phyloP scores from a whole-genome alignment of 257 asterid species.

The Scutellaria minor region DNA sequence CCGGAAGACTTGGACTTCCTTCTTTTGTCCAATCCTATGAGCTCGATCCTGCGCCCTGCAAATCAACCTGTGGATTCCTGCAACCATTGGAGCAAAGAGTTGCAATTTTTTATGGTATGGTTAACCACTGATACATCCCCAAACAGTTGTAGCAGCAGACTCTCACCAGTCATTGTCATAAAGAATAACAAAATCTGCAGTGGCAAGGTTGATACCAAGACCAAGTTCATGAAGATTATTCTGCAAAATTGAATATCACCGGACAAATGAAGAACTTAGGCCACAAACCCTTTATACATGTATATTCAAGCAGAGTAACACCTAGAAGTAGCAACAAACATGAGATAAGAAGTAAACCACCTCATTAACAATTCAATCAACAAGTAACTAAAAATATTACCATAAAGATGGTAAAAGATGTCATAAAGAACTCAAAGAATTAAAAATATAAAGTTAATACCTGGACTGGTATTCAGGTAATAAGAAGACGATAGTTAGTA shows the following conservation, averaged over 20 bases:
- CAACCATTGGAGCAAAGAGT: slow-evolving; percentile 32
- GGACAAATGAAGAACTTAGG: slow-evolving; percentile 16
- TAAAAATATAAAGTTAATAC: slow-evolving; percentile 40
- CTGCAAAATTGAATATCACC: slow-evolving; percentile 50
- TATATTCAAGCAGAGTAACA: slow-evolving; percentile 1
- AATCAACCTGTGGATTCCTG: slow-evolving; percentile 99
- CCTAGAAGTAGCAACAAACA: too few species aligned
- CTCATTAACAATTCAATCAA: background rate
- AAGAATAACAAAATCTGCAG: slow-evolving; percentile 97
- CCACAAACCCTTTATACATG: background rate
- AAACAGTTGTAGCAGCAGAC: slow-evolving; percentile 31
- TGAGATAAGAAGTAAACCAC: slow-evolving; percentile 8
- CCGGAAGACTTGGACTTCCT: slow-evolving; percentile 99
- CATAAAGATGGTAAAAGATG: slow-evolving; percentile 4
- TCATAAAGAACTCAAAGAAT: background rate
- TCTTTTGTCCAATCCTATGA: slow-evolving; percentile 99
- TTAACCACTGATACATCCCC: slow-evolving; percentile 12
- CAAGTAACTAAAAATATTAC: background rate
- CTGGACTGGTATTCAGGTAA: slow-evolving; percentile 99
- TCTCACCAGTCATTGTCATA: slow-evolving; percentile 98
- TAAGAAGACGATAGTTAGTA: slow-evolving; percentile 91
- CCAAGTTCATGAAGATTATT: slow-evolving; percentile 99
- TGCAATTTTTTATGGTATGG: slow-evolving; percentile 24
- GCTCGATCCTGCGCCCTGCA: slow-evolving; percentile 99
- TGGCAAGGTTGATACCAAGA: slow-evolving; percentile 99